Percentiles rank a stretch among this genome's conserved stretches.
phyloP scores from a whole-genome alignment of 805 yeast genomes.

The Kazachstania bromeliacearum region DNA sequence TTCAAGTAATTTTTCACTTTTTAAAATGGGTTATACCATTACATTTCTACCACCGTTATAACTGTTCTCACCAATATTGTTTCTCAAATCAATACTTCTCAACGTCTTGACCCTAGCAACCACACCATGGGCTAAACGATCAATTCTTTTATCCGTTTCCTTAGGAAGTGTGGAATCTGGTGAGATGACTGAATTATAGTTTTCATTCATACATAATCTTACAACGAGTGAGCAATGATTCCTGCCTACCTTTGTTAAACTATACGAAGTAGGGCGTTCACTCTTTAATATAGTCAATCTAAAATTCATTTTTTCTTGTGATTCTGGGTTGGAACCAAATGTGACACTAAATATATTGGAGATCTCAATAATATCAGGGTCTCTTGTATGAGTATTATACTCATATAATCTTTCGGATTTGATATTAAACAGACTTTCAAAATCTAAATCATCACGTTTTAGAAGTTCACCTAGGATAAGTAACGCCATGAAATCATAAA shows the following conservation, averaged over 20 bases:
- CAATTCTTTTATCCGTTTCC: constrained; percentile 13
- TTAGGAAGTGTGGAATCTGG: constrained; percentile 7
- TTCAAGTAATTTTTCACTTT: no score
- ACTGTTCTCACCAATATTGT: constrained; percentile 26
- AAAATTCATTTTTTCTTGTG: constrained; percentile 9
- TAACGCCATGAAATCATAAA: constrained; percentile 19
- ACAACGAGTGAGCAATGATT: constrained; percentile 12
- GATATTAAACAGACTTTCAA: constrained; percentile 20
- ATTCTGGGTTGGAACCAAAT: constrained; percentile 10
- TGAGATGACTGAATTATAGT: constrained; percentile 3
- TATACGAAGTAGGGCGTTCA: constrained; percentile 13
- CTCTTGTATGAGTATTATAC: constrained; percentile 3
- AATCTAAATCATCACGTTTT: constrained; percentile 15
- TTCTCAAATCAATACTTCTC: constrained; percentile 21
- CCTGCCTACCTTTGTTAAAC: constrained; percentile 10
- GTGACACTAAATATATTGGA: constrained; percentile 14
- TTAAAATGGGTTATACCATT: no score
- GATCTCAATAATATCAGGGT: constrained; percentile 15
- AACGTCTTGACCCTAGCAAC: constrained; percentile 13
- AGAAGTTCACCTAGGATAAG: constrained; percentile 18
- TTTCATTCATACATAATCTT: constrained; percentile 13
- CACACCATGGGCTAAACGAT: constrained; percentile 14
- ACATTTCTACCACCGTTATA: constrained; percentile 12
- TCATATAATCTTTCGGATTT: constrained; percentile 10
- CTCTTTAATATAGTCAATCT: constrained; percentile 15